A percentile compares a stretch with the other conserved stretches of the same genome.
Evolutionary conservation across 2,329 filamentous ascomycete genomes (phyloP).

Genomic region (Pestalotiopsis sp.): DNA sequence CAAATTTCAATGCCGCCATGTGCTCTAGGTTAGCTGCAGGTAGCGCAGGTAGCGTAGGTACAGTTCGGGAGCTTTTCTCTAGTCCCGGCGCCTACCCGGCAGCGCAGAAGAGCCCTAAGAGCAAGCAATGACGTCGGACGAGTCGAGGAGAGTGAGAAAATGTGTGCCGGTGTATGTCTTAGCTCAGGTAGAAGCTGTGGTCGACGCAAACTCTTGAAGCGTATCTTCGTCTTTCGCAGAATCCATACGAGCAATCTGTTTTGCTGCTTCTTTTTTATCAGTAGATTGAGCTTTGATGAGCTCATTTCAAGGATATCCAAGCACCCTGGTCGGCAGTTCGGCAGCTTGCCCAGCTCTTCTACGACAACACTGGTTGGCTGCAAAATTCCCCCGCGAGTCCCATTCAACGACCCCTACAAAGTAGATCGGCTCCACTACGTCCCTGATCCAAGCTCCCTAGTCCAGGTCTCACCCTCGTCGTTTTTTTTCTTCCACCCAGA

Average conservation of each 20-base stretch:
- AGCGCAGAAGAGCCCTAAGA: neutral
- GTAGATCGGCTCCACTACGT: neutral
- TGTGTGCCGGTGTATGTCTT: neutral
- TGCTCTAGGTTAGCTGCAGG: neutral
- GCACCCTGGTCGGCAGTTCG: neutral
- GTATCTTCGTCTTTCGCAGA: neutral
- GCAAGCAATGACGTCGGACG: neutral
- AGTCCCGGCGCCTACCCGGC: neutral
- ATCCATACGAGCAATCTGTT: too few species aligned
- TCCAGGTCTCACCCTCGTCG: neutral
- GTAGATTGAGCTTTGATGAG: neutral
- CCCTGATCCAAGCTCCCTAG: neutral
- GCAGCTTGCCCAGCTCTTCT: neutral
- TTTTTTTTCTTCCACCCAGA: neutral
- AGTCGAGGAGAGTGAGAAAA: neutral
- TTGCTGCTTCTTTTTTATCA: neutral
- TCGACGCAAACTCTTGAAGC: neutral
- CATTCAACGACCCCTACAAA: neutral
- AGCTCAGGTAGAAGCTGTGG: neutral
- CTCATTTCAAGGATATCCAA: neutral
- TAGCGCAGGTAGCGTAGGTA: too few species aligned
- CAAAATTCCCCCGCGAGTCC: neutral
- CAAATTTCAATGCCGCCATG: neutral
- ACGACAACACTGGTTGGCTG: neutral
- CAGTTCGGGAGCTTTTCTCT: neutral